These are phyloP conservation scores for Monilinia fructigena DNA, from an alignment of 2,329 filamentous ascomycete species.

Conservation along the genomic window DNA sequence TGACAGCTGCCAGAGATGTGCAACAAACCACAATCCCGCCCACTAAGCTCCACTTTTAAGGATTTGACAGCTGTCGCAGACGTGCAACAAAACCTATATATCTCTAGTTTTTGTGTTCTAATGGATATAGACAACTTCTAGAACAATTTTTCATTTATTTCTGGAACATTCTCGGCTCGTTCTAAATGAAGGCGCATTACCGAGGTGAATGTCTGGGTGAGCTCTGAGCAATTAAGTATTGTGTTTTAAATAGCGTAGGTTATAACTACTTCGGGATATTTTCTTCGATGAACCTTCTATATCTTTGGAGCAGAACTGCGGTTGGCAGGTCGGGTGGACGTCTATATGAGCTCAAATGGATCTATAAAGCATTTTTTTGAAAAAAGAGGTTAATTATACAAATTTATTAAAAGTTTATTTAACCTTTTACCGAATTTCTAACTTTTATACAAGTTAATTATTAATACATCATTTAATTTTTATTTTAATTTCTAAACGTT, in stretches of 20 bases:
- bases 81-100: constrained; percentile 4
- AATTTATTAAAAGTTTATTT: no score
- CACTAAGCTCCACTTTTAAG: neutral
- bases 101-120: neutral
- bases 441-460: no score
- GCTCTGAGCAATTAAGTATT: no score
- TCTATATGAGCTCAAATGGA: no score
- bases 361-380: no score
- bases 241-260: neutral
- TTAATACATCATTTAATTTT: no score
- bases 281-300: no score
- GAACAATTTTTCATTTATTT: neutral
- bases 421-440: no score
- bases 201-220: neutral
- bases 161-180: neutral
- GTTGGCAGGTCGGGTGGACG: no score
- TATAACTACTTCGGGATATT: neutral
- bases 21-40: neutral
- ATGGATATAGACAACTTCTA: neutral
- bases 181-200: neutral
- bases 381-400: no score
- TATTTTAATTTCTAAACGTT: no score
- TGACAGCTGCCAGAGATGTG: constrained; percentile 16
- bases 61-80: constrained; percentile 19
- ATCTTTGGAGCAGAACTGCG: no score